phyloP scores from a whole-genome alignment of 768 basidiomycete genomes.

The Xerocomellus amylosporus region DNA sequence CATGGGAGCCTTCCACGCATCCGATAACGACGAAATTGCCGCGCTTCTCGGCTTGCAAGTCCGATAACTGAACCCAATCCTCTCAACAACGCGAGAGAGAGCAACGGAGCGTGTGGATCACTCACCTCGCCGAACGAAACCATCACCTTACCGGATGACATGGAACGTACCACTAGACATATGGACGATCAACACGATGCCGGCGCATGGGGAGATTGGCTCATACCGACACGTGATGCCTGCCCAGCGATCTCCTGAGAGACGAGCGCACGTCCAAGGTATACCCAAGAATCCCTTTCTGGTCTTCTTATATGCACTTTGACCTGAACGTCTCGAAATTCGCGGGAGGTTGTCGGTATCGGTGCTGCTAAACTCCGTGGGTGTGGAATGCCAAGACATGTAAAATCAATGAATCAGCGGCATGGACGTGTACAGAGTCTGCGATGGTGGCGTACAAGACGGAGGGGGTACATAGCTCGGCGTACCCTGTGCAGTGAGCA shows the following conservation, averaged over 20 bases:
- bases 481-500: slow-evolving; percentile 17
- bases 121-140: slow-evolving; percentile 69
- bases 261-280: slow-evolving; percentile 75
- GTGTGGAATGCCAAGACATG: neutral
- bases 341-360: slow-evolving; percentile 37
- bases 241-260: slow-evolving; percentile 74
- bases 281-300: slow-evolving; percentile 78
- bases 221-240: slow-evolving; percentile 76
- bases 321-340: slow-evolving; percentile 77
- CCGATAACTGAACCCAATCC: slow-evolving; percentile 44
- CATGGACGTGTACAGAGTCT: neutral
- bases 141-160: slow-evolving; percentile 65
- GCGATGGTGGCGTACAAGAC: slow-evolving; percentile 19
- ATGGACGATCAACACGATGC: slow-evolving; percentile 6
- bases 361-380: slow-evolving; percentile 18
- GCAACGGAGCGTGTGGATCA: neutral
- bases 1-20: slow-evolving; percentile 67
- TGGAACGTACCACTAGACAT: slow-evolving; percentile 38
- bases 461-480: slow-evolving; percentile 14
- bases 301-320: slow-evolving; percentile 82
- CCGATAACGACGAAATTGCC: slow-evolving; percentile 86
- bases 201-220: neutral
- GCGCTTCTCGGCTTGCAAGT: slow-evolving; percentile 82
- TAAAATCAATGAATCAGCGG: slow-evolving; percentile 9
- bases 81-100: neutral